Evolutionary conservation across 2,329 filamentous ascomycete species (phyloP), one percentile per base, ranked within the genome.

Genomic region (Talaromyces rugulosus): DNA sequence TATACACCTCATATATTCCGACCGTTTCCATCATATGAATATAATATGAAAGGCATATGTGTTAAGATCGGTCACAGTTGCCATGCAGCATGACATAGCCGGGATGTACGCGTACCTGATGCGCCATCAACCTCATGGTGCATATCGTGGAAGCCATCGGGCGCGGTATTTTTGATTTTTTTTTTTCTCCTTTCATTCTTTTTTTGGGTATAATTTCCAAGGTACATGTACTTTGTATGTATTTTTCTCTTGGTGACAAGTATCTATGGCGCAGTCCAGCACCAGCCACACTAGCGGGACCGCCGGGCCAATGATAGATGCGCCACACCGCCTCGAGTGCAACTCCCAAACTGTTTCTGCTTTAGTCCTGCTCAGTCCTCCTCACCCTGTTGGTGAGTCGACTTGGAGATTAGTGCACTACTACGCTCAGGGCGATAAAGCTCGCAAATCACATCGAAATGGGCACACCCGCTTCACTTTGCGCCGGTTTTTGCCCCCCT

Each of bases 31-130:
- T 42, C 2, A n/a, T n/a, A 42, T 12, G 40, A 42, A 12, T 42
- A 42, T 18, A 23, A 47, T 23, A 8, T 8, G n/a, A 44, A 47
- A 23, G 18, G 42, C 16, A 47, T 23, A 6, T 16, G 6, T 47
- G n/a, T 27, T 47, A 8, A 27, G 50, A 53, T 23, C 28, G 7
- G 50, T 30, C 50, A 31, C 27, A 30, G 27, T 16, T 27, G 14
- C 18, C 12, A 53, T 56, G 60, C 60, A 52, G 7, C 18, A 36
- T 62, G 60, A 56, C 56, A 59, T 56, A 28, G 23, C 54, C 31
- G 7, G 27, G 27, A 60, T 59, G 60, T 63, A 63, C 53, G 59
- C 40, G 34, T 63, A 63, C 62, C 62, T 63, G 55, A 63, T 42
- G 34, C 31, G 56, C 42, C 42, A 44, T 40, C 31, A 42, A 23